Conservation (phyloP, 2,329 filamentous ascomycete species). For the Monascus ruber region DNA sequence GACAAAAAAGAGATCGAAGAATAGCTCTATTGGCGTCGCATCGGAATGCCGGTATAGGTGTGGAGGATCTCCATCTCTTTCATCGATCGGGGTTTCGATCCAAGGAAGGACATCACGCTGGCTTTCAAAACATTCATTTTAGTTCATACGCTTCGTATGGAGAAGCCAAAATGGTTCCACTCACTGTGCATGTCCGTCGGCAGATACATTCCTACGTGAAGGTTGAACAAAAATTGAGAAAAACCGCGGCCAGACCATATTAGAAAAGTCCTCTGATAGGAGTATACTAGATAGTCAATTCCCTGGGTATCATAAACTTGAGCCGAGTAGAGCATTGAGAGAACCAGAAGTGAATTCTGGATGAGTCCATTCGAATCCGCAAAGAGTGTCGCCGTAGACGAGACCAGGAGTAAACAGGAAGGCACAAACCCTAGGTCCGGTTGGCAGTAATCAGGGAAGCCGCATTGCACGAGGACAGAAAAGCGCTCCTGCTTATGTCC, state of each 20-base stretch:
- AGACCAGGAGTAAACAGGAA: neutral
- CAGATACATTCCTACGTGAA: constrained; percentile 7
- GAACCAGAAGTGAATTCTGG: neutral
- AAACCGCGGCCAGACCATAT: constrained; percentile 18
- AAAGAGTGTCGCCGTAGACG: neutral
- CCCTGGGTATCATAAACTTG: constrained; percentile 6
- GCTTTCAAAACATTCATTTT: constrained; percentile 2
- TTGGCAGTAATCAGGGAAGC: neutral
- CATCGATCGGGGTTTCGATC: constrained; percentile 25
- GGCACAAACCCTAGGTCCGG: neutral
- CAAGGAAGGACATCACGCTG: constrained; percentile 15
- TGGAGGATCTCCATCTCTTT: constrained; percentile 11
- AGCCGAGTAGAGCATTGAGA: neutral
- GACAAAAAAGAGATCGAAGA: constrained; percentile 52
- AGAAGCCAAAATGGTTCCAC: constrained; percentile 4
- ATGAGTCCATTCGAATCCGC: no score
- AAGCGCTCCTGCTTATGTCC: constrained; percentile 12
- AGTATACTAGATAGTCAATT: constrained; percentile 1
- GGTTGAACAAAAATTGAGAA: constrained; percentile 20
- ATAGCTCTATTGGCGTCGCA: constrained; percentile 45
- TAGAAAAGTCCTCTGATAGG: constrained; percentile 6
- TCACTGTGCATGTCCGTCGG: constrained; percentile 11
- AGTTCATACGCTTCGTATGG: neutral
- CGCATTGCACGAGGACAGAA: neutral
- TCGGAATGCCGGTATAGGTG: constrained; percentile 36